These are phyloP conservation scores for Chara braunii DNA, from an alignment of 139 green algal species.

Conservation along the genomic window DNA sequence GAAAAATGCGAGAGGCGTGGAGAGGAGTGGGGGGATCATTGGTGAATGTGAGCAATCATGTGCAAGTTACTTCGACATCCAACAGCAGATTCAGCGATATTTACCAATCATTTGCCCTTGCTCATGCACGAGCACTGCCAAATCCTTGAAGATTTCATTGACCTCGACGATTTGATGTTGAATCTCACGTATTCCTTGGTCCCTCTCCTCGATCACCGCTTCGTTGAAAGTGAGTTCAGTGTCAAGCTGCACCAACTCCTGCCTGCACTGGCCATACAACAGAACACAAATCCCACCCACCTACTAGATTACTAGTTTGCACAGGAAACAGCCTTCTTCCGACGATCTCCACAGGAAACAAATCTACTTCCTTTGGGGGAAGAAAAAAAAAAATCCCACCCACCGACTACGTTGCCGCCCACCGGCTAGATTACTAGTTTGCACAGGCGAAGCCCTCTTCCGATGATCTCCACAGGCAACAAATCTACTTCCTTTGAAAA, in stretches of 20 bases:
- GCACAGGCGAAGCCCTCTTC: too few relatives aligned
- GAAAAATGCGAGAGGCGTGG: too few relatives aligned
- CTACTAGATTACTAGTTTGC: too few relatives aligned
- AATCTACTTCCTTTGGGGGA: too few relatives aligned
- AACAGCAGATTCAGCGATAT: background rate
- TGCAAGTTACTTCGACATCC: conserved; percentile 1
- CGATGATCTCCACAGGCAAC: too few relatives aligned
- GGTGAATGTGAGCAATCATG: background rate
- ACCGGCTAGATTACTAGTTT: too few relatives aligned
- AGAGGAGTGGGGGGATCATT: background rate
- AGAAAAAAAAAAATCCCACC: too few relatives aligned
- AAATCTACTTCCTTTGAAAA: too few relatives aligned
- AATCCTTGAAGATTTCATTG: conserved; percentile 57
- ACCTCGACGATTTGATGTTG: conserved; percentile 56
- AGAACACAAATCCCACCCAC: background rate
- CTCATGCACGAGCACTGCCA: conserved; percentile 53
- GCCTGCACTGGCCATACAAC: conserved; percentile 12
- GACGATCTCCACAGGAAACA: too few relatives aligned
- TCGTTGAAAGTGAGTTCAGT: conserved; percentile 47
- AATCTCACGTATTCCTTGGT: conserved; percentile 50
- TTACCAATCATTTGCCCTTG: conserved; percentile 48
- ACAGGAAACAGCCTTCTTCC: too few relatives aligned
- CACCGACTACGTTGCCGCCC: too few relatives aligned
- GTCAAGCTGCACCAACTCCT: conserved; percentile 28
- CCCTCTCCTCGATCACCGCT: conserved; percentile 49